Conservation (phyloP, 805 yeast genomes). For the Teunomyces cretensis region DNA sequence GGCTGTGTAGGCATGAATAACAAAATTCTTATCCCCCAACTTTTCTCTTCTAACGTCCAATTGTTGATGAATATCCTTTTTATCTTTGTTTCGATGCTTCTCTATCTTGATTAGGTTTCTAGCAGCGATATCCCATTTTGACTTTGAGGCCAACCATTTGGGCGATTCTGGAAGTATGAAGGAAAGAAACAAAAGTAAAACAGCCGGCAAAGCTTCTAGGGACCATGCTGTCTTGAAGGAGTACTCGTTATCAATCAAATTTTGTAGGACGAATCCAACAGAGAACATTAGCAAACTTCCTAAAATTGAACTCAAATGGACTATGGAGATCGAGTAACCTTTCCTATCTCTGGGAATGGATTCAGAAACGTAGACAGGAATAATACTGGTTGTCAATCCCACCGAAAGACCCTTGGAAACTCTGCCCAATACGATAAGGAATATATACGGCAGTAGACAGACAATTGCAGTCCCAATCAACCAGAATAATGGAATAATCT, state of each 20-base stretch:
- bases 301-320: slow-evolving; percentile 18
- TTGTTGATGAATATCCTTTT: neutral
- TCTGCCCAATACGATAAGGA: slow-evolving; percentile 27
- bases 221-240: slow-evolving; percentile 22
- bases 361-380: slow-evolving; percentile 35
- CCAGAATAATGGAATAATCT: slow-evolving; percentile 27
- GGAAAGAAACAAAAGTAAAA: slow-evolving; percentile 16
- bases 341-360: slow-evolving; percentile 20
- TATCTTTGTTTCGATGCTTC: neutral
- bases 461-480: slow-evolving; percentile 24
- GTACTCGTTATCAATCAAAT: slow-evolving; percentile 6
- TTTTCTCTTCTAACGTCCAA: neutral
- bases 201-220: slow-evolving; percentile 18
- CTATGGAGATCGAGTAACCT: slow-evolving; percentile 24
- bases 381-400: slow-evolving; percentile 30
- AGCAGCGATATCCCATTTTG: slow-evolving; percentile 9
- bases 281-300: slow-evolving; percentile 20
- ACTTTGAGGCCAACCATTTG: slow-evolving; percentile 19
- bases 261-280: slow-evolving; percentile 14
- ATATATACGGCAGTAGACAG: slow-evolving; percentile 23
- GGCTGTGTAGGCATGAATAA: slow-evolving; percentile 24
- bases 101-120: slow-evolving; percentile 4
- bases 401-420: slow-evolving; percentile 30
- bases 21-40: slow-evolving; percentile 18
- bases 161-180: slow-evolving; percentile 33